These are phyloP conservation scores for Fusarium sp. DNA, from an alignment of 2,329 filamentous ascomycete species.

Conservation along the genomic window DNA sequence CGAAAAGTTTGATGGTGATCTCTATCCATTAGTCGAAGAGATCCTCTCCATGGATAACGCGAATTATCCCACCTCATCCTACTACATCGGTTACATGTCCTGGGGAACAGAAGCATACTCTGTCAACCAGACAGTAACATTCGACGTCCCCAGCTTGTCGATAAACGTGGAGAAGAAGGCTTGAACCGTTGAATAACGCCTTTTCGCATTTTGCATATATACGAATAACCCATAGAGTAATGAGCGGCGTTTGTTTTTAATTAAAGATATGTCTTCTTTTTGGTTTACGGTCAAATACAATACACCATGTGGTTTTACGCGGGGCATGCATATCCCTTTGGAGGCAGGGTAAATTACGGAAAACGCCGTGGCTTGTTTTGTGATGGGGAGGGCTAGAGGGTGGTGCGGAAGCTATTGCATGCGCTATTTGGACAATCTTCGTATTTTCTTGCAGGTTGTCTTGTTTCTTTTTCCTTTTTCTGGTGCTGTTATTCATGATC, in stretches of 20 bases:
- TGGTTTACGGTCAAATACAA: not conserved
- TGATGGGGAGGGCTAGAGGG: not conserved
- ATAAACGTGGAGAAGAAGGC: constrained; percentile 47
- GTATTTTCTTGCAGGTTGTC: constrained; percentile 2
- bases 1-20: constrained; percentile 57
- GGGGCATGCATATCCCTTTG: constrained; percentile 11
- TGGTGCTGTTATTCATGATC: not conserved
- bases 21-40: constrained; percentile 55
- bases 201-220: constrained; percentile 12
- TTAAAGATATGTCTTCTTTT: not conserved
- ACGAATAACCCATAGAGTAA: constrained; percentile 30
- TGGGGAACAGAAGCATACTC: constrained; percentile 63
- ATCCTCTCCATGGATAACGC: constrained; percentile 48
- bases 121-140: constrained; percentile 56
- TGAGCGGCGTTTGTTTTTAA: constrained; percentile 14
- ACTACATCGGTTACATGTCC: constrained; percentile 62
- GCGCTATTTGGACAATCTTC: constrained; percentile 3
- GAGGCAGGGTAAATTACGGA: not conserved
- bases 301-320: constrained; percentile 3
- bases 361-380: constrained; percentile 14
- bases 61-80: constrained; percentile 49
- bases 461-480: not conserved
- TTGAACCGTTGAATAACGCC: not conserved
- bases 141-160: constrained; percentile 53
- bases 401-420: not conserved